Conservation (phyloP, 2,329 filamentous ascomycete genomes). For the Pseudocercospora ulei region DNA sequence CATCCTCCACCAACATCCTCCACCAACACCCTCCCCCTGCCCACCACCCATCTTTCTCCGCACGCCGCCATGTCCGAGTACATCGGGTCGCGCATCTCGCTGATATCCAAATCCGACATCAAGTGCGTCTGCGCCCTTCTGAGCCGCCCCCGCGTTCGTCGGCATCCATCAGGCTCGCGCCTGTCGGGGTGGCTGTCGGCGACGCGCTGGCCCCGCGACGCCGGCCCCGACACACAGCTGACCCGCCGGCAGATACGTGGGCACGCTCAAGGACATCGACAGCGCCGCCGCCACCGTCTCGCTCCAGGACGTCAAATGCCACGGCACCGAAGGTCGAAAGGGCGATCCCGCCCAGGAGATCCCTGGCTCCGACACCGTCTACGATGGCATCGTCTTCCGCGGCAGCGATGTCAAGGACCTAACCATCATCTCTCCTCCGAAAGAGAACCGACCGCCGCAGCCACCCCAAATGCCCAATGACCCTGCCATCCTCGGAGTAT, state of each 20-base stretch:
- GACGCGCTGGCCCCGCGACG: too few species aligned
- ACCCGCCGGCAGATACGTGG: slow-evolving; percentile 64
- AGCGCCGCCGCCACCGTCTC: slow-evolving; percentile 94
- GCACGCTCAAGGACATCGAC: slow-evolving; percentile 94
- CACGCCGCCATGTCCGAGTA: slow-evolving; percentile 49
- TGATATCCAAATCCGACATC: slow-evolving; percentile 96
- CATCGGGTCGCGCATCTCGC: slow-evolving; percentile 77
- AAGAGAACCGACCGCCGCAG: slow-evolving; percentile 60
- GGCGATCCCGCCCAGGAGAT: slow-evolving; percentile 72
- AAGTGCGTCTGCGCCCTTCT: slow-evolving; percentile 49
- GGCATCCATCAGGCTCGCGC: too few species aligned
- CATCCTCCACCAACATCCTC: slow-evolving; percentile 10
- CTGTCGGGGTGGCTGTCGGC: too few species aligned
- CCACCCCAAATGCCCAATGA: slow-evolving; percentile 78
- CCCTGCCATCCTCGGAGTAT: slow-evolving; percentile 92
- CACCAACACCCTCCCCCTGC: slow-evolving; percentile 7
- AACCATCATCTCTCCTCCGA: slow-evolving; percentile 69
- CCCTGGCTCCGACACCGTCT: slow-evolving; percentile 72
- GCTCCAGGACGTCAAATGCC: slow-evolving; percentile 89
- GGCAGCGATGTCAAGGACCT: slow-evolving; percentile 98
- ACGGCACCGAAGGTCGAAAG: slow-evolving; percentile 84
- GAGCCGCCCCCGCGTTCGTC: too few species aligned
- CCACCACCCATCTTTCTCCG: slow-evolving; percentile 5
- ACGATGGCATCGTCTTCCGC: slow-evolving; percentile 97
- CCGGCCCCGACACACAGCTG: too few species aligned